Base-by-base conservation (phyloP, 768 basidiomycete species). In the Naganishia kalamii region DNA sequence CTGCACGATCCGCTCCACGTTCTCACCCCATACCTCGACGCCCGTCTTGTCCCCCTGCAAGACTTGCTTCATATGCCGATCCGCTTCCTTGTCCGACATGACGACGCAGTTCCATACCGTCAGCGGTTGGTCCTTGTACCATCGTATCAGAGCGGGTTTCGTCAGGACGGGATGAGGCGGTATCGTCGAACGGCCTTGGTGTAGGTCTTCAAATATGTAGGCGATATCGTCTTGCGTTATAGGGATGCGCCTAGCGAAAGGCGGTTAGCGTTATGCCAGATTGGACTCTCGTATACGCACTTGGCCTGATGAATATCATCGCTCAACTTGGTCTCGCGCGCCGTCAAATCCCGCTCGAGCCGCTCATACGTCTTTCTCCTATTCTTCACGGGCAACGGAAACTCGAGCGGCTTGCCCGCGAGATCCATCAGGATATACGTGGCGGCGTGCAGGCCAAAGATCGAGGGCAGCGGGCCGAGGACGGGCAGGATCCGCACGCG, bases 401-500 rank as follows among this genome's bases (percentile, higher is more conserved):
- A 89, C 47, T 79, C 75, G 60, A 96, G 87, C 0, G 90, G 88
- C 72, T 89, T 90, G 4, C 84, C 88, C 1, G 92, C 90, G 57
- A 97, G 79, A 63, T 87, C 87, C 75, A 89, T 90, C 6, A 93
- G 79, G 64, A 99, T 85, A 74, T 90, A 97, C 0, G 90, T 90
- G 21, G 90, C 89, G 41, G 88, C 87, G 70, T 94, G 84, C 67
- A 98, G 82, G 17, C 93, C 96, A 75, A 99, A 98, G 65, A 94
- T 85, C 1, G 88, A 84, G 0, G 92, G 93, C 8, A 96, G 79
- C 0, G 92, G 89, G 8, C 88, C 91, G 3, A 97, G 82, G 4
- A 97, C 94, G 30, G 94, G 94, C 12, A 97, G 76, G 69, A 97
- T 94, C 40, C 94, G 84, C 12, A 98, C 90, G 32, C 94, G 82